Percentiles rank a stretch among this genome's conserved stretches.
phyloP scores from a whole-genome alignment of 2,329 filamentous ascomycete species.

The Microascus cirrosus region DNA sequence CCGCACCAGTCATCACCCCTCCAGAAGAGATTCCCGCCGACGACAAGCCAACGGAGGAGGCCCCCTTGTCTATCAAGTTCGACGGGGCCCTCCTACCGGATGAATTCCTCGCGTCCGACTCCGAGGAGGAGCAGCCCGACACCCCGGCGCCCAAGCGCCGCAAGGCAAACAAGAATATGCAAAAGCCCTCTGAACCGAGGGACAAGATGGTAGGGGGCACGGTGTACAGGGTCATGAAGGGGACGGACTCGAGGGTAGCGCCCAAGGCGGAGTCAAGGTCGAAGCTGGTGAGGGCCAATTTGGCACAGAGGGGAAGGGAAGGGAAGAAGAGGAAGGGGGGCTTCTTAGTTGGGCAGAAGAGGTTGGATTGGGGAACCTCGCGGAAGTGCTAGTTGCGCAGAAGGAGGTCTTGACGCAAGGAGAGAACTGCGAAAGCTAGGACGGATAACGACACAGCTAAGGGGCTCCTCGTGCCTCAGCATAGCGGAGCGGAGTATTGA shows the following conservation, averaged over 20 bases:
- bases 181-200: constrained; percentile 19
- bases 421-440: no score
- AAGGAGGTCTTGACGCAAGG: no score
- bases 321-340: constrained; percentile 29
- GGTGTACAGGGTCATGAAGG: constrained; percentile 36
- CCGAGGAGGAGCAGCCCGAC: constrained; percentile 23
- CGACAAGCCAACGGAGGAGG: constrained; percentile 9
- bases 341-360: constrained; percentile 17
- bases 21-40: constrained; percentile 6
- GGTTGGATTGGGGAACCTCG: constrained; percentile 3
- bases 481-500: no score
- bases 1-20: no score
- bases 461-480: no score
- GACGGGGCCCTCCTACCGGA: constrained; percentile 33
- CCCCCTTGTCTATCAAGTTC: not conserved
- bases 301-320: constrained; percentile 33
- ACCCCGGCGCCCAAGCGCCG: constrained; percentile 3
- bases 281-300: constrained; percentile 26
- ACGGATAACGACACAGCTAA: no score
- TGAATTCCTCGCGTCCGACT: constrained; percentile 43
- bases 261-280: constrained; percentile 33
- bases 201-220: constrained; percentile 42
- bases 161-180: not conserved
- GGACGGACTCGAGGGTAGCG: constrained; percentile 33
- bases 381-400: not conserved